Base-by-base conservation (phyloP, 495 filamentous ascomycete genomes). In the Viridothelium virens region DNA sequence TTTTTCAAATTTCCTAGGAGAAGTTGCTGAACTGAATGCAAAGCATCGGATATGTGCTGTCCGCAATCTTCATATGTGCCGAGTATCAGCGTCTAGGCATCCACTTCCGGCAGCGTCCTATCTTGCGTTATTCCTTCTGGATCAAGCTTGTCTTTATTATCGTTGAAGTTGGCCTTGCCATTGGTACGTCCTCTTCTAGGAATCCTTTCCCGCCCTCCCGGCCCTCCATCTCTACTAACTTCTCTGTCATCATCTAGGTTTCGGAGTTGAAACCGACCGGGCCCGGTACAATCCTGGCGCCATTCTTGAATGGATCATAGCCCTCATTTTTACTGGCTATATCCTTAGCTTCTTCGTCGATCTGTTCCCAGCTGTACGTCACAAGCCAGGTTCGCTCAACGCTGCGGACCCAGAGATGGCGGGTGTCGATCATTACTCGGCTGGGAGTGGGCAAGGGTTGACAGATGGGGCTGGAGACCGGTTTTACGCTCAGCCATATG, bases 331-430 rank as follows among this genome's bases (percentile, higher is more conserved):
- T 78, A 92, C 88, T 10, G 89, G 91, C 71, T 70, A 70, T 36
- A 80, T 96, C 50, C 83, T 96, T 61, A 91, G 89, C 47, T 97
- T 96, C 79, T 84, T 89, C 64, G 79, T 97, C 71, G 94, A 98
- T 74, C 81, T 98, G 46, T 79, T 91, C 63, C 94, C 94, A 0
- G 91, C 91, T 25, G 81, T 89, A 2, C 80, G 83, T 14, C 90
- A 85, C 3, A 88, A 86, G 66, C 76, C 75, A 41, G 77, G 65
- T 6, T 65, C 68, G 6, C 47, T 70, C 37, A 59, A 66, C 41
- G 44, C 56, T 3, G 53, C 33, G 6, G 62, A 69, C 46, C 68
- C 70, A 34, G 65, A 71, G 37, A 67, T 70, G 63, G 70, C 70
- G 5, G 53, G n/a, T 31, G 53, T 36, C 3, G 53, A 65, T 63